A percentile compares a stretch with the other conserved stretches of the same genome.
Conservation (phyloP, 2,329 filamentous ascomycete species). For the Penicillium frequentans region DNA sequence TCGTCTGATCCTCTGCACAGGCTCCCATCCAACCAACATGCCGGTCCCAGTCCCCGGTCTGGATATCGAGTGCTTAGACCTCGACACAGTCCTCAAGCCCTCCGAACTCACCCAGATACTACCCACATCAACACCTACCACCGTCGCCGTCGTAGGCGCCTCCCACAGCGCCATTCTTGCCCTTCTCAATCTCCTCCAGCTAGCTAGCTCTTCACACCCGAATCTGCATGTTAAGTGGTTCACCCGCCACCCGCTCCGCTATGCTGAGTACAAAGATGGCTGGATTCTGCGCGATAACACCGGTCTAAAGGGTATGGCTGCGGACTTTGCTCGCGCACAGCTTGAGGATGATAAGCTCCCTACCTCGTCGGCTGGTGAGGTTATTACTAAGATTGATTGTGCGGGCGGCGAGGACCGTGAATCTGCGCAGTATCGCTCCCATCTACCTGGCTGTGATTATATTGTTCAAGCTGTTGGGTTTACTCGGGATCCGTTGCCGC, state of each 20-base stretch:
- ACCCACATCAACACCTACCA: conserved; percentile 35
- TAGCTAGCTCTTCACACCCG: conserved; percentile 54
- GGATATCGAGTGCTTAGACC: conserved; percentile 47
- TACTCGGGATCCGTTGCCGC: conserved; percentile 51
- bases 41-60: conserved; percentile 45
- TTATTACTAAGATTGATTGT: conserved; percentile 51
- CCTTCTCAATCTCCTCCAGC: conserved; percentile 59
- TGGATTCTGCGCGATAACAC: conserved; percentile 68
- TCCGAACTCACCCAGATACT: conserved; percentile 47
- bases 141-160: conserved; percentile 60
- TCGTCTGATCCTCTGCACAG: conserved; percentile 59
- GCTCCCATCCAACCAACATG: conserved; percentile 51
- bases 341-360: conserved; percentile 55
- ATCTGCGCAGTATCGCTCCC: conserved; percentile 45
- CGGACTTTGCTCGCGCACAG: conserved; percentile 59
- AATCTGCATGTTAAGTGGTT: conserved; percentile 62
- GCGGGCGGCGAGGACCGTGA: conserved; percentile 40
- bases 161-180: conserved; percentile 65
- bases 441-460: conserved; percentile 53
- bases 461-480: conserved; percentile 63
- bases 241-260: conserved; percentile 59
- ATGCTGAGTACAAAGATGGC: conserved; percentile 61
- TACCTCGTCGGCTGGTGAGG: conserved; percentile 47
- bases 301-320: conserved; percentile 62
- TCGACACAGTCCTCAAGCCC: conserved; percentile 59